A percentile compares a stretch with the other conserved stretches of the same genome.
Conservation (phyloP, 2,329 filamentous ascomycete genomes). For the Didymellaceae sp. region DNA sequence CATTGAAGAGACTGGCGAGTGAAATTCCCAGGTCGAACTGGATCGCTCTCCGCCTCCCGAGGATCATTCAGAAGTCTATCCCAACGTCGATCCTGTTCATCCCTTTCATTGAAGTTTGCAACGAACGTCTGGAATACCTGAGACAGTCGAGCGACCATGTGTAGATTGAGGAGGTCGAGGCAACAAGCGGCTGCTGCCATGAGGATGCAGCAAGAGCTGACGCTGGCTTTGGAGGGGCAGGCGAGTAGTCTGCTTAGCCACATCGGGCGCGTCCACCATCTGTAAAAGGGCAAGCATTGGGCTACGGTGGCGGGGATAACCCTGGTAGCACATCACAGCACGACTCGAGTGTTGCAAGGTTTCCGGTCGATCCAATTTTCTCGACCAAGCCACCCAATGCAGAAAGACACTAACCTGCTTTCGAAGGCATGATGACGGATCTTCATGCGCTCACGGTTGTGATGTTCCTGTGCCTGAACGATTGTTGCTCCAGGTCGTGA, state of each 20-base stretch:
- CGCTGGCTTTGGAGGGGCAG: slow-evolving; percentile 13
- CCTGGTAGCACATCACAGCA: slow-evolving; percentile 15
- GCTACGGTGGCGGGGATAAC: slow-evolving; percentile 6
- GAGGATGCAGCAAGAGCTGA: slow-evolving; percentile 8
- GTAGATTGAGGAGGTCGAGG: not conserved
- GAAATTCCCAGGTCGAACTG: slow-evolving; percentile 10
- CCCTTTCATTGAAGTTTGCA: not conserved
- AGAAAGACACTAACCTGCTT: slow-evolving; percentile 1
- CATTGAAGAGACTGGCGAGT: slow-evolving; percentile 6
- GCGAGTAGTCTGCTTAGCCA: slow-evolving; percentile 2
- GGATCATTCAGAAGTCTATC: slow-evolving; percentile 15
- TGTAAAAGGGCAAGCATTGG: slow-evolving; percentile 6
- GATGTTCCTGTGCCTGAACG: not conserved
- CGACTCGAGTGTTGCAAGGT: slow-evolving; percentile 11
- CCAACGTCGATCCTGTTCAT: slow-evolving; percentile 5
- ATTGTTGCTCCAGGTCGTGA: too few species aligned
- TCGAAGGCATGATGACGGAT: not conserved
- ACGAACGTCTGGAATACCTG: not conserved
- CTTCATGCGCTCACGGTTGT: not conserved
- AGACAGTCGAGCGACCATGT: not conserved
- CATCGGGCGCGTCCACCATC: slow-evolving; percentile 1
- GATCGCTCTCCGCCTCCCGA: slow-evolving; percentile 14
- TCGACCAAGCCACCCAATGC: slow-evolving; percentile 1
- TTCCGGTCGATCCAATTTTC: slow-evolving; percentile 20
- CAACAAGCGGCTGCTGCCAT: slow-evolving; percentile 5